phyloP scores from a whole-genome alignment of 805 yeast species.

The Groenewaldozyma tartarivorans region DNA sequence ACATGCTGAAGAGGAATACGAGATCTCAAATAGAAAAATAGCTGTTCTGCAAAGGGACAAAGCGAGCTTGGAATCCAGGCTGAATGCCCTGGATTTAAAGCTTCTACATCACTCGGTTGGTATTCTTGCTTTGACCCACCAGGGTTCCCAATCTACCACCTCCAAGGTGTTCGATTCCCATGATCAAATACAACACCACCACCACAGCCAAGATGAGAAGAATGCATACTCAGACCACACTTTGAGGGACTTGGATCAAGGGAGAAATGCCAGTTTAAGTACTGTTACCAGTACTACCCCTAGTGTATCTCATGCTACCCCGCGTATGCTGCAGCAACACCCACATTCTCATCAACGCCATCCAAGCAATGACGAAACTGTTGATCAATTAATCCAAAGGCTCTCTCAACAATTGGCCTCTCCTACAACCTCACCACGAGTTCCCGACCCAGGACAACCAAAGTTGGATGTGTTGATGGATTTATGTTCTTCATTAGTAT shows the following conservation, averaged over 20 bases:
- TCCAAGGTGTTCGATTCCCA: constrained; percentile 8
- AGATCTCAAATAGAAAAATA: constrained; percentile 14
- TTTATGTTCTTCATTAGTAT: neutral
- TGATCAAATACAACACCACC: too few relatives aligned
- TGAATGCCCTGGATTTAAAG: constrained; percentile 8
- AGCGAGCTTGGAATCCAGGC: constrained; percentile 8
- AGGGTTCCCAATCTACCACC: constrained; percentile 14
- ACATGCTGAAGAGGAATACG: constrained; percentile 20
- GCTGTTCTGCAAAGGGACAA: constrained; percentile 12
- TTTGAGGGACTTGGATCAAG: neutral
- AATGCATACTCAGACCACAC: neutral
- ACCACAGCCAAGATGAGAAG: too few relatives aligned
- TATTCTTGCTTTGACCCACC: constrained; percentile 18
- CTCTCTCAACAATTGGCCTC: constrained; percentile 1
- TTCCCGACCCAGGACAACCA: neutral
- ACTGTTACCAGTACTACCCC: neutral
- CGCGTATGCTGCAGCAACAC: too few relatives aligned
- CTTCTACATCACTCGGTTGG: constrained; percentile 17
- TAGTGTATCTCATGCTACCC: too few relatives aligned
- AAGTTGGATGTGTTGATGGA: neutral
- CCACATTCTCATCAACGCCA: too few relatives aligned
- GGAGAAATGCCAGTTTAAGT: neutral
- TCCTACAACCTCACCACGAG: neutral
- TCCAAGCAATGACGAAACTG: neutral
- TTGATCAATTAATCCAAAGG: neutral